Base-by-base conservation (phyloP, 345 rosid species). In the Citrus reticulata region DNA sequence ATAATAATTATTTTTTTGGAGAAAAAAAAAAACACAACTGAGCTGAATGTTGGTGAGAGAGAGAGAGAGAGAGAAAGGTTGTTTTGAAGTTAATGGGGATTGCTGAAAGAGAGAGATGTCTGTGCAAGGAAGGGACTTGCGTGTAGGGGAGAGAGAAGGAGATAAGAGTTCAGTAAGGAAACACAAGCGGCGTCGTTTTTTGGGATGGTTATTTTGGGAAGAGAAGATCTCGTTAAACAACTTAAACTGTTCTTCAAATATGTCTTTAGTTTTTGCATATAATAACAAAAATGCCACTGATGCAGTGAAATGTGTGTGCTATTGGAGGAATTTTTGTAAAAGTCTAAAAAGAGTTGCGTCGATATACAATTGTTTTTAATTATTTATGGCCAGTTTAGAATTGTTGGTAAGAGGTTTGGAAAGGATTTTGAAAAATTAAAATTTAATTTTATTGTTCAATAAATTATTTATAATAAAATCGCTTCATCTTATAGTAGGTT, bases 71-170 rank as follows among this genome's bases (percentile, higher is more conserved):
- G 69, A 65, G 39, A 42, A 8, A 19, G 10, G 8, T 4, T 10
- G 8, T 13, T 10, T 6, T 8, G 64, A 71, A 37, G 60, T 66
- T 63, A 67, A 67, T 7, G 63, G n/a, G 29, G 68, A 11, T 51
- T 30, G 75, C 34, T 40, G 79, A 75, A 49, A 70, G 59, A 70
- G 40, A 35, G 75, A 70, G 49, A 57, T 46, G 17, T 20, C n/a
- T 25, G 27, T 7, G 54, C 24, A 14, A 42, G 9, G 54, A 68
- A 75, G 74, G 60, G 64, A 65, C 63, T 35, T 73, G 64, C 3
- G 35, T 17, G 57, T 8, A 37, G 17, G 35, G 35, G 55, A 61
- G 77, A 39, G 46, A 27, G 63, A 9, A 72, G 62, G 22, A 34
- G 13, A 16, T 0, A 54, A 54, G 7, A 54, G 22, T 54, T 4